phyloP scores from a whole-genome alignment of 208 protist species.

The Acanthamoeba healyi region DNA sequence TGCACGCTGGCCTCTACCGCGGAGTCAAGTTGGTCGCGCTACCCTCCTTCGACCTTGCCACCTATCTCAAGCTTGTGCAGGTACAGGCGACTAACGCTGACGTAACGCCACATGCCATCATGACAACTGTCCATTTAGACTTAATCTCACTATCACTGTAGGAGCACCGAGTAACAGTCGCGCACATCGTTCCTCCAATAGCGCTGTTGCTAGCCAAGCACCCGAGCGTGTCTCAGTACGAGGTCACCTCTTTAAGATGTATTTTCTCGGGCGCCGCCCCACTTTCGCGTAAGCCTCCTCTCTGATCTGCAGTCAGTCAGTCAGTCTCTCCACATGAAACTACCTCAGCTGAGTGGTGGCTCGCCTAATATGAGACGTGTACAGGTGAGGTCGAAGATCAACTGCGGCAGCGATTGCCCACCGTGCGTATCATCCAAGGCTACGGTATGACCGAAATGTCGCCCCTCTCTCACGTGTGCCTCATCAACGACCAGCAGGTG shows the following conservation, averaged over 20 bases:
- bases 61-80: slow-evolving; percentile 78
- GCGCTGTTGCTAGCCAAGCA: slow-evolving; percentile 90
- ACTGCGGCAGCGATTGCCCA: slow-evolving; percentile 76
- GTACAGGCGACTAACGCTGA: not conserved
- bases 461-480: slow-evolving; percentile 81
- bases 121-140: not conserved
- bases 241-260: slow-evolving; percentile 74
- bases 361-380: slow-evolving; percentile 7
- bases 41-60: slow-evolving; percentile 85
- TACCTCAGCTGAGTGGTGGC: slow-evolving; percentile 69
- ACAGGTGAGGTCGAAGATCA: slow-evolving; percentile 80
- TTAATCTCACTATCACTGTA: slow-evolving; percentile 58
- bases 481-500: not conserved
- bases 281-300: slow-evolving; percentile 8
- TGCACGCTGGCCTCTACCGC: slow-evolving; percentile 78
- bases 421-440: slow-evolving; percentile 84
- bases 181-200: slow-evolving; percentile 92
- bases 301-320: too few species aligned
- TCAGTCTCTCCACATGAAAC: too few species aligned
- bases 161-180: slow-evolving; percentile 87
- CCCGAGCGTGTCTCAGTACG: slow-evolving; percentile 84
- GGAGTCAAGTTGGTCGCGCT: slow-evolving; percentile 86
- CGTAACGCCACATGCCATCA: too few species aligned
- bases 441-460: slow-evolving; percentile 93
- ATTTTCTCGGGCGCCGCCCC: slow-evolving; percentile 2